Conservation (phyloP, 164 flowering plant genomes). For the Aristolochia contorta region DNA sequence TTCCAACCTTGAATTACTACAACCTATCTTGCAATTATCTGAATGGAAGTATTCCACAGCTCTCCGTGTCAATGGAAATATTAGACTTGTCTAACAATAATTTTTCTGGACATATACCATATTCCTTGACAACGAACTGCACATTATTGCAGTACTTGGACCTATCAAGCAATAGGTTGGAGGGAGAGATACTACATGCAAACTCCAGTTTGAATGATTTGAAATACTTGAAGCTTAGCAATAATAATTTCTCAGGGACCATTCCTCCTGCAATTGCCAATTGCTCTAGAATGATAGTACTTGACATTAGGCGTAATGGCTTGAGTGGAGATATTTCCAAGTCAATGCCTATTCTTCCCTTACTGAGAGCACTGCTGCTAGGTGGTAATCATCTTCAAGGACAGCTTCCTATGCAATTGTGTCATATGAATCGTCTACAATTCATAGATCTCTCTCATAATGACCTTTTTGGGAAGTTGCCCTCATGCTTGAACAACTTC, state of each 20-base stretch:
- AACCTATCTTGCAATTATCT: constrained; percentile 6
- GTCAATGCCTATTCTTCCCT: not conserved
- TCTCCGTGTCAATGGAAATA: not conserved
- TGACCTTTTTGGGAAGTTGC: constrained; percentile 2
- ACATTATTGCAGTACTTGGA: not conserved
- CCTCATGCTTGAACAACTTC: constrained; percentile 5
- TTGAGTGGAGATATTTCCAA: not conserved
- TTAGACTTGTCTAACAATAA: constrained; percentile 2
- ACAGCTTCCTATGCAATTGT: not conserved
- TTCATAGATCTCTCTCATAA: constrained; percentile 3
- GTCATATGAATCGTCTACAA: not conserved
- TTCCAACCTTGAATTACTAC: constrained; percentile 2
- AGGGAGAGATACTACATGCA: not conserved
- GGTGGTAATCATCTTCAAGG: not conserved
- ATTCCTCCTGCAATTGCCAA: not conserved
- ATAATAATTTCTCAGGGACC: constrained; percentile 1
- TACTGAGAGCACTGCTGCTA: not conserved
- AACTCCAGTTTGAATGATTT: not conserved
- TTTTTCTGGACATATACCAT: not conserved
- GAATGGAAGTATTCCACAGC: constrained; percentile 4
- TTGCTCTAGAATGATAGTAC: not conserved
- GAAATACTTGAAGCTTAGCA: not conserved
- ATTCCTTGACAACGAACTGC: not conserved
- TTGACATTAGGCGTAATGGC: not conserved
- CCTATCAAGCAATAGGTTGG: not conserved